These are phyloP conservation scores for Cytospora paraplurivora DNA, from an alignment of 2,329 filamentous ascomycete species.

Conservation along the genomic window DNA sequence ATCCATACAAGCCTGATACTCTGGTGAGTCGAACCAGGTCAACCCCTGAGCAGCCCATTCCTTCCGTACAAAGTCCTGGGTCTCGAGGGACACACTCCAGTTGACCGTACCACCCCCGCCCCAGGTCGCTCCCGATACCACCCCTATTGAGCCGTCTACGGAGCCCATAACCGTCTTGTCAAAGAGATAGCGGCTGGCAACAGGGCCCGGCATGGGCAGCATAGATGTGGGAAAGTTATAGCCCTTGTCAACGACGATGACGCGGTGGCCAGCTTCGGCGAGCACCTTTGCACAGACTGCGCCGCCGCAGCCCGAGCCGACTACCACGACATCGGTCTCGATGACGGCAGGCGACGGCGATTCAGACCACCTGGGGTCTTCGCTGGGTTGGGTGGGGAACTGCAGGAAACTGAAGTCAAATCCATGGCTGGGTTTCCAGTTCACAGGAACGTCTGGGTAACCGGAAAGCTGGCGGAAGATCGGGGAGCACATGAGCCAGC, in stretches of 20 bases:
- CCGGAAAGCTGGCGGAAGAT: constrained; percentile 58
- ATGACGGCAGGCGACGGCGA: constrained; percentile 55
- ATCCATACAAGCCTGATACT: constrained; percentile 79
- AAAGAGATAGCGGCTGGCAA: constrained; percentile 64
- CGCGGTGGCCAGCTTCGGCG: constrained; percentile 71
- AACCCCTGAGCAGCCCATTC: constrained; percentile 78
- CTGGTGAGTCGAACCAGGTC: constrained; percentile 70
- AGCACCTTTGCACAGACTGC: constrained; percentile 80
- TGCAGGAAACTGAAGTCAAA: constrained; percentile 65
- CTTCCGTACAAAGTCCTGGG: constrained; percentile 73
- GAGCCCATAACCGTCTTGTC: constrained; percentile 61
- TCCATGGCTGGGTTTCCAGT: constrained; percentile 53
- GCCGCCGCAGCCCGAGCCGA: constrained; percentile 86
- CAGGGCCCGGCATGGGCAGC: constrained; percentile 69
- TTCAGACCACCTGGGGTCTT: constrained; percentile 32
- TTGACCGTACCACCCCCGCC: constrained; percentile 85
- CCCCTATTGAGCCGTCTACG: constrained; percentile 57
- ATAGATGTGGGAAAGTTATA: constrained; percentile 72
- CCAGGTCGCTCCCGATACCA: constrained; percentile 71
- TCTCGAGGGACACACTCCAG: constrained; percentile 67
- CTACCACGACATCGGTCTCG: constrained; percentile 79
- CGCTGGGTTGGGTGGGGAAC: constrained; percentile 44
- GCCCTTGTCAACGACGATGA: constrained; percentile 79
- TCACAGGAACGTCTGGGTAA: constrained; percentile 56
- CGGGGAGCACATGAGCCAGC: constrained; percentile 58